A percentile compares a stretch with the other conserved stretches of the same genome.
Conservation (phyloP, 129 eudicot species). For the Escallonia rubra region DNA sequence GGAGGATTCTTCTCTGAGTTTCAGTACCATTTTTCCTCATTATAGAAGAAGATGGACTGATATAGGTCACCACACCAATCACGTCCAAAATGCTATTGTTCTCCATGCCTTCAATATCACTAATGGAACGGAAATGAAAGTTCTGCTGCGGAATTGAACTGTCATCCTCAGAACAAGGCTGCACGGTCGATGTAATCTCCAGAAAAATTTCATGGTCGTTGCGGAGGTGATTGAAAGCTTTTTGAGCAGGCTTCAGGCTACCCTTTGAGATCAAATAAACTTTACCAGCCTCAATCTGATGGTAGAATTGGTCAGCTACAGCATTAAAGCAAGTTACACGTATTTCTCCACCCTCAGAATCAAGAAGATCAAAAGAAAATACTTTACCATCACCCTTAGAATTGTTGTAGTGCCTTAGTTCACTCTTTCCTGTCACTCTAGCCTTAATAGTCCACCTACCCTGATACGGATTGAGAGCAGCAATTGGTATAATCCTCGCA, state of each 20-base stretch:
- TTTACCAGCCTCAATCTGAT: constrained; percentile 69
- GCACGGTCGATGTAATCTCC: constrained; percentile 59
- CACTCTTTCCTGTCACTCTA: constrained; percentile 75
- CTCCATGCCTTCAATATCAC: constrained; percentile 70
- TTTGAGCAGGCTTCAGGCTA: constrained; percentile 73
- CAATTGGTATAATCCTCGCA: constrained; percentile 74
- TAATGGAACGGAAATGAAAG: constrained; percentile 56
- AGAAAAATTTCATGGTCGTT: constrained; percentile 78
- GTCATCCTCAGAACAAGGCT: constrained; percentile 72
- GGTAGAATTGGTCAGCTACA: constrained; percentile 72
- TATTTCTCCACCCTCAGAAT: constrained; percentile 88
- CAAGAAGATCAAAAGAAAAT: constrained; percentile 89
- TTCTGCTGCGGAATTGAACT: constrained; percentile 67
- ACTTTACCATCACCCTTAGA: constrained; percentile 91
- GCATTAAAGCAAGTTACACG: constrained; percentile 91
- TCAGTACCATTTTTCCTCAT: constrained; percentile 64
- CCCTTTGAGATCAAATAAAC: constrained; percentile 81
- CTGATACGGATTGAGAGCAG: constrained; percentile 81
- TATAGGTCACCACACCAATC: constrained; percentile 64
- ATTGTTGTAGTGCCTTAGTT: constrained; percentile 72
- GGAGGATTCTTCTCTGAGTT: constrained; percentile 58
- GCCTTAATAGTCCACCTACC: constrained; percentile 94
- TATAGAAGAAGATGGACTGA: constrained; percentile 47
- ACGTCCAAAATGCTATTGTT: constrained; percentile 55
- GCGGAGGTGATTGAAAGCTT: constrained; percentile 61